Conservation (phyloP, 345 rosid genomes). For the Citrus maxima region DNA sequence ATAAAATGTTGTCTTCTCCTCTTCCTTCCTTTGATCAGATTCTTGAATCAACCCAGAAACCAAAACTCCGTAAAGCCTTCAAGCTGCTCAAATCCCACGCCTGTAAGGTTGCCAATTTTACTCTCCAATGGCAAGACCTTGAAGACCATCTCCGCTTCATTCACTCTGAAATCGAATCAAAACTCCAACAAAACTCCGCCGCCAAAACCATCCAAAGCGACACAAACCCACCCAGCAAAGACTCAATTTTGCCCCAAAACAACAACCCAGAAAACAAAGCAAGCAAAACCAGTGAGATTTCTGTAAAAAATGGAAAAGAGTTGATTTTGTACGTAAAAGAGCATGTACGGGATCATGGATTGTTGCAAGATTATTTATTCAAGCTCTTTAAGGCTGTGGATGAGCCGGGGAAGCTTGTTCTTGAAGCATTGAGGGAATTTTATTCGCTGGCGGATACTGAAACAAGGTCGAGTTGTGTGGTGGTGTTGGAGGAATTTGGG, state of each 20-base stretch:
- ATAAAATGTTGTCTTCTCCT: background rate
- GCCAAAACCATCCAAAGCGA: background rate
- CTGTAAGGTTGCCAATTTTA: slow-evolving; percentile 6
- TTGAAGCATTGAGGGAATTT: slow-evolving; percentile 7
- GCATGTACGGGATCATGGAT: background rate
- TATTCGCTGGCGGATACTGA: background rate
- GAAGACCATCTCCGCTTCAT: slow-evolving; percentile 9
- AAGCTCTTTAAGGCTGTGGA: background rate
- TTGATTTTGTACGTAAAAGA: background rate
- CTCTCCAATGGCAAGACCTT: slow-evolving; percentile 24
- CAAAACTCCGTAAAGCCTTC: background rate
- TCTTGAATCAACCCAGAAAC: background rate
- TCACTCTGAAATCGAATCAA: slow-evolving; percentile 4
- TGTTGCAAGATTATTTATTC: background rate
- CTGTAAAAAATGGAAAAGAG: background rate
- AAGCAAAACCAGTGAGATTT: background rate
- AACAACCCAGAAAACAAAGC: background rate
- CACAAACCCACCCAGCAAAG: background rate
- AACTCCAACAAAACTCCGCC: background rate
- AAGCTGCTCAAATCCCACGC: slow-evolving; percentile 6
- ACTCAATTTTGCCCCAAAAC: background rate
- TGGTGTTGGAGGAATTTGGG: slow-evolving; percentile 12
- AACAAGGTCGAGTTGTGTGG: slow-evolving; percentile 3
- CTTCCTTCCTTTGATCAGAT: background rate
- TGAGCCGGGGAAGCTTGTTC: slow-evolving; percentile 8